Base-by-base conservation (phyloP, 2,329 filamentous ascomycete genomes). In the Claviceps spartinae region DNA sequence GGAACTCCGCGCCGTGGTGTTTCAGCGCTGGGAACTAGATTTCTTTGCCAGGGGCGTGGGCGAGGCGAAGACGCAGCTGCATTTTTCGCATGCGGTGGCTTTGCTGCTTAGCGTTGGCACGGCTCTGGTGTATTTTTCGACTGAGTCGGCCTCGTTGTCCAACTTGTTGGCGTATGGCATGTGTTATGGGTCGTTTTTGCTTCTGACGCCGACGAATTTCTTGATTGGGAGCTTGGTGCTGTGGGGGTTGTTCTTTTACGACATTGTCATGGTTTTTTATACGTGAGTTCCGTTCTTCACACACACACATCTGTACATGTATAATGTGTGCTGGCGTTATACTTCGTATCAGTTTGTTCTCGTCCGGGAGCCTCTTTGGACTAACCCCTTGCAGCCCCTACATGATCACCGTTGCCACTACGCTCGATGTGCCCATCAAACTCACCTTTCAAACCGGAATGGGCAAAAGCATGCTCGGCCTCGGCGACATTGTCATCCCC, bases 401-500 rank as follows among this genome's bases (percentile, higher is more conserved):
- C 63, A 93, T 93, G 87, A 75, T 90, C 6, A 87, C 85, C 0
- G 87, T 98, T 8, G 93, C 91, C 13, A 95, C 85, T 7, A 85
- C 84, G 42, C 73, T 98, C 26, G 91, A 98, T 58, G 86, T 91
- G 0, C 93, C 91, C 0, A 93, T 96, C 65, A 97, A 96, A 65
- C 78, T 98, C 7, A 77, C 93, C 5, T 94, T 95, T 56, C 66
- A 73, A 22, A 70, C 73, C 2, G 83, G 86, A 1, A 76, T 78
- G n/a, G 82, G 83, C 24, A 70, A 73, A 30, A 79, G 87, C 50
- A 95, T 97, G 78, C 81, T 98, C 7, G 91, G 91, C 0, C 76
- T 97, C 0, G 91, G 91, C n/a, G 91, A 98, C 63, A 86, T 98
- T 53, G 86, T 95, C 1, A 75, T 98, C 3, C 91, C 91, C 0